Evolutionary conservation across 148 eudicot genomes (phyloP), one percentile per base, ranked within the genome.

Genomic region (Diospyros kaki): DNA sequence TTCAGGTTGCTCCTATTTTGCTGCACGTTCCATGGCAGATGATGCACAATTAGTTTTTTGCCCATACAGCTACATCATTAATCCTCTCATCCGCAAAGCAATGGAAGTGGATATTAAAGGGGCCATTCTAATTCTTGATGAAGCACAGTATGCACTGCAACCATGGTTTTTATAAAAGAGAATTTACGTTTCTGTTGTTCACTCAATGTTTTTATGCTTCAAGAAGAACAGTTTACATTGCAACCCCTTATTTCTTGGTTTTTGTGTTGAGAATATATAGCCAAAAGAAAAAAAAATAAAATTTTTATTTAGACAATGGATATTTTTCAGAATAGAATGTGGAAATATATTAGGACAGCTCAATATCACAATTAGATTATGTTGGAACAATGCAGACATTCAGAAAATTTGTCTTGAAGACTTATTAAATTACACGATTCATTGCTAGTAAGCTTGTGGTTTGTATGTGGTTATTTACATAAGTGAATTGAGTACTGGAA

Each of bases 1-100:
- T 84, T 86, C 89, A 95, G 99, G 99, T 73, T 95, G 99, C 80
- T 87, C 99, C 68, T 95, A 95, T 77, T 95, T 87, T 84, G 99
- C 94, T 75, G 93, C 99, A 54, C 90, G 91, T 62, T 82, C 91
- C 11, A 84, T 95, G 97, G 97, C 97, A 69, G 87, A 82, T 60
- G 94, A 92, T 82, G 97, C 99, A 75, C 83, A 87, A 18, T 73
- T 95, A 76, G 81, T 95, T 42, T 95, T 95, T 75, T 95, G 99
- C 73, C 99, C 97, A 11, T 95, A 95, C 84, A 93, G 86, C 73
- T 95, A 95, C 77, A 83, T 95, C 17, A 74, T 92, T 61, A 95
- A 88, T 87, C 96, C 99, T 64, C 70, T 89, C 56, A 81, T 93
- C 15, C 84, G 99, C 56, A 88, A 87, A 77, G 99, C 96, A 69